Evolutionary conservation across 139 green algal species (phyloP).

Genomic region (Tetraselmis chui): DNA sequence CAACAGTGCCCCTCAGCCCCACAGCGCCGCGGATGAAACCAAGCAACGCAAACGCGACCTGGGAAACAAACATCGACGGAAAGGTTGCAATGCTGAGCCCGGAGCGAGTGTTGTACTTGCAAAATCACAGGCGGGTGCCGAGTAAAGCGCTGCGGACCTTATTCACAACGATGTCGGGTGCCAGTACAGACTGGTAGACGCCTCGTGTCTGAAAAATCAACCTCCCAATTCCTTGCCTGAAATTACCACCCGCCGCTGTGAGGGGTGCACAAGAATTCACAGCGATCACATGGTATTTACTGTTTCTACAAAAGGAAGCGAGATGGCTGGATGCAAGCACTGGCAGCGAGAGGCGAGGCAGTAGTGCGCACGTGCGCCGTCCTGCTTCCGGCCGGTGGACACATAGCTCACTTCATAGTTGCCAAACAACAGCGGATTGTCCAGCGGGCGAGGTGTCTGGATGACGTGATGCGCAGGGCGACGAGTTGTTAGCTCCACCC

Average conservation of each 20-base stretch:
- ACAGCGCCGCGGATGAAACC: slow-evolving; percentile 50
- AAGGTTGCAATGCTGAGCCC: too few relatives aligned
- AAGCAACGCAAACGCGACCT: slow-evolving; percentile 56
- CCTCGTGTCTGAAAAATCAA: slow-evolving; percentile 56
- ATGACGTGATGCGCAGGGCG: neutral
- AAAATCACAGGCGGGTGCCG: too few relatives aligned
- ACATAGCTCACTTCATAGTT: slow-evolving; percentile 65
- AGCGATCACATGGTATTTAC: too few relatives aligned
- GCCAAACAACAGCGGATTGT: slow-evolving; percentile 60
- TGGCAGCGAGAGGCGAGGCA: neutral
- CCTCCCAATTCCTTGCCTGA: slow-evolving; percentile 47
- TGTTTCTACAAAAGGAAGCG: too few relatives aligned
- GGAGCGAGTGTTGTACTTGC: too few relatives aligned
- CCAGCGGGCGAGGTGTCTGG: slow-evolving; percentile 46
- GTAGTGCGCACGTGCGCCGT: neutral
- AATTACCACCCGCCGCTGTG: slow-evolving; percentile 57
- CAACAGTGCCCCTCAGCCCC: slow-evolving; percentile 49
- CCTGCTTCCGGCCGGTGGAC: neutral
- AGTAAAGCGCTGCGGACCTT: slow-evolving; percentile 51
- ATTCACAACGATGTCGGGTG: slow-evolving; percentile 63
- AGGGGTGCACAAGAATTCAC: neutral
- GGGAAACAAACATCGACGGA: slow-evolving; percentile 1
- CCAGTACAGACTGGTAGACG: slow-evolving; percentile 62
- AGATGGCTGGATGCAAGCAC: neutral
- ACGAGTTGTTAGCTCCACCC: neutral